Conservation (phyloP, 768 basidiomycete genomes). For the Mycena capillaripes region DNA sequence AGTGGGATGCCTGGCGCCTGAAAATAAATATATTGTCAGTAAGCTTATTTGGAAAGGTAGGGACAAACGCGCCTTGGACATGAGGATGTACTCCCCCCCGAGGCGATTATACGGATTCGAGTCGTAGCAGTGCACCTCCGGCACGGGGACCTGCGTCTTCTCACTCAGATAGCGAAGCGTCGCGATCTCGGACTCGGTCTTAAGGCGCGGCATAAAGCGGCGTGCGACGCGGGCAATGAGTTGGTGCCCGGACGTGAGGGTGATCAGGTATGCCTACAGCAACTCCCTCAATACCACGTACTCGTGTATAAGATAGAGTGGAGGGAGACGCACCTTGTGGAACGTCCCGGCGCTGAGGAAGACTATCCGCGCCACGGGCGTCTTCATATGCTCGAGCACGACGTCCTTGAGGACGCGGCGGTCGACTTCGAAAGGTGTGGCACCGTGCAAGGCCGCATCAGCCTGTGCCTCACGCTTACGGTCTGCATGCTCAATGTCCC, state of each 20-base stretch:
- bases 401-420: conserved; percentile 82
- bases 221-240: conserved; percentile 87
- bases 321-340: conserved; percentile 70
- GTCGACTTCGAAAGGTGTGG: conserved; percentile 82
- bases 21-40: no score
- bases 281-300: no score
- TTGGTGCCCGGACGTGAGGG: conserved; percentile 70
- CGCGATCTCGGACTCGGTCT: conserved; percentile 90
- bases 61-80: conserved; percentile 75
- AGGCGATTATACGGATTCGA: conserved; percentile 88
- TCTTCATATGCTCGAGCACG: conserved; percentile 76
- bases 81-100: conserved; percentile 88
- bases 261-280: conserved; percentile 89
- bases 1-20: conserved; percentile 85
- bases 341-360: conserved; percentile 91
- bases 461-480: conserved; percentile 73
- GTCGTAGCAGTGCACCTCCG: conserved; percentile 82
- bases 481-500: conserved; percentile 81
- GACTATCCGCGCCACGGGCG: conserved; percentile 76
- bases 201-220: conserved; percentile 88
- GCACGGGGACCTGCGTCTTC: conserved; percentile 80
- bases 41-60: no score
- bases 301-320: conserved; percentile 1
- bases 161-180: conserved; percentile 86
- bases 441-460: conserved; percentile 72